Evolutionary conservation across 148 eudicot genomes (phyloP).

Genomic region (Camellia sinensis): DNA sequence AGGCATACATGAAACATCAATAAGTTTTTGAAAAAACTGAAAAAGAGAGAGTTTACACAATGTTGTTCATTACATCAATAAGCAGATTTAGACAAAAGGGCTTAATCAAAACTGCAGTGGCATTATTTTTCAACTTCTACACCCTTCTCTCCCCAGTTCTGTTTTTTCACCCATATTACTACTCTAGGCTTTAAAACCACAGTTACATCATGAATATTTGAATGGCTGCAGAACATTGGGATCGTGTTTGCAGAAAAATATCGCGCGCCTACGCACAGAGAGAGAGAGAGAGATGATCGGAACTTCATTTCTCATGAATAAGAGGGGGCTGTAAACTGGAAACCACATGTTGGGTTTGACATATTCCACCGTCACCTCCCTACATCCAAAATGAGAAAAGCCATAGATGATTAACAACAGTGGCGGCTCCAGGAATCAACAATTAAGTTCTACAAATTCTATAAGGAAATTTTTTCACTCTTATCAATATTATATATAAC

Average conservation of each 20-base stretch:
- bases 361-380: slow-evolving; percentile 53
- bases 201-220: neutral
- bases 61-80: too few species aligned
- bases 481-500: too few species aligned
- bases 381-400: too few species aligned
- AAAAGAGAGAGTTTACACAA: too few species aligned
- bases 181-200: neutral
- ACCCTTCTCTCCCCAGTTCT: neutral
- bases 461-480: too few species aligned
- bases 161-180: neutral
- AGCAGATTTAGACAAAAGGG: too few species aligned
- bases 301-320: slow-evolving; percentile 71
- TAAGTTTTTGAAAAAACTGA: too few species aligned
- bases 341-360: slow-evolving; percentile 86
- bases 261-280: neutral
- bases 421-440: too few species aligned
- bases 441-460: too few species aligned
- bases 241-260: neutral
- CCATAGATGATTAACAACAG: neutral
- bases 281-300: neutral
- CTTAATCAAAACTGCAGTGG: too few species aligned
- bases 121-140: too few species aligned
- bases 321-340: slow-evolving; percentile 80
- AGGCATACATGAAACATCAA: too few species aligned
- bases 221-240: neutral